Evolutionary conservation across 345 rosid species (phyloP).

Genomic region (Rhizophora apiculata): DNA sequence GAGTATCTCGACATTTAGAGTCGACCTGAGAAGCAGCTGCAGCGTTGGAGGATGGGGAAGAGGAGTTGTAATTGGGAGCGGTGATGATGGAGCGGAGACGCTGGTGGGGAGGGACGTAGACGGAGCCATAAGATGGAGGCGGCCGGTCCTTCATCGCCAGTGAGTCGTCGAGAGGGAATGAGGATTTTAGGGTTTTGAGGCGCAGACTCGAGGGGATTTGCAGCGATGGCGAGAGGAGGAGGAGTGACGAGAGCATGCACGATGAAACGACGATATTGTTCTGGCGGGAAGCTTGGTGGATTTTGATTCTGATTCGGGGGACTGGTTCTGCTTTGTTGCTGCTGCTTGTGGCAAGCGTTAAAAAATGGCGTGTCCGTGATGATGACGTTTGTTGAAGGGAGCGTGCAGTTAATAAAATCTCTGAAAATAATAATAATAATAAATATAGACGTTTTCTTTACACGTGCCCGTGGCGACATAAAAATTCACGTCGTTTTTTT

Average conservation of each 20-base stretch:
- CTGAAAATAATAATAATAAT: no score
- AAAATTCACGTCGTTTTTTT: no score
- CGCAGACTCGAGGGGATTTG: constrained; percentile 4
- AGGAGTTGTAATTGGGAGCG: constrained; percentile 26
- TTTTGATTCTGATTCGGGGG: not conserved
- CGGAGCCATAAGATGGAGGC: constrained; percentile 48
- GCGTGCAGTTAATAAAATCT: no score
- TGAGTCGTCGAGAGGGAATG: constrained; percentile 16
- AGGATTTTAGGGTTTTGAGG: constrained; percentile 29
- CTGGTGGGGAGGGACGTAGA: constrained; percentile 78
- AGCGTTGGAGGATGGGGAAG: constrained; percentile 27
- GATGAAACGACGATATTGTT: not conserved
- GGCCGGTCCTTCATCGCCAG: constrained; percentile 70
- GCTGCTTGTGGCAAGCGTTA: no score
- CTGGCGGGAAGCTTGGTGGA: not conserved
- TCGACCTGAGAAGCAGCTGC: constrained; percentile 12
- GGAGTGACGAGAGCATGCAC: constrained; percentile 33
- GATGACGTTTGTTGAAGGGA: no score
- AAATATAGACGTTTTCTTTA: no score
- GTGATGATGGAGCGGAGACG: constrained; percentile 52
- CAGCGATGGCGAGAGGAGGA: constrained; percentile 6
- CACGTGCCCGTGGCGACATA: no score
- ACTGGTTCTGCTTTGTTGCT: no score
- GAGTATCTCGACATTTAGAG: constrained; percentile 22
- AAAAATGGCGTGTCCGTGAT: no score